Percentiles rank a stretch among this genome's conserved stretches.
phyloP scores from a whole-genome alignment of 441 rosid genomes.

The Codiaeum variegatum region DNA sequence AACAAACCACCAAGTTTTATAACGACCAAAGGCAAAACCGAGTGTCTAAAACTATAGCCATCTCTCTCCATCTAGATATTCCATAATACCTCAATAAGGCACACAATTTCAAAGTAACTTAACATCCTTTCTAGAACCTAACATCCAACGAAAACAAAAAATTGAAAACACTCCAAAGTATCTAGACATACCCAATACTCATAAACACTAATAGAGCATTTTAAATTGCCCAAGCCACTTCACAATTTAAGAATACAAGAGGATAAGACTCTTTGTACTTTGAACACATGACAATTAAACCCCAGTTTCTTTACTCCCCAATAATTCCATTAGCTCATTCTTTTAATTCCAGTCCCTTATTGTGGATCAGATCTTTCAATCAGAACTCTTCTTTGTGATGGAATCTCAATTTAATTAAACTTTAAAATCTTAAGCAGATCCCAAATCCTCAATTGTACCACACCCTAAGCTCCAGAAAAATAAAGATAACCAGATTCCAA shows the following conservation, averaged over 20 bases:
- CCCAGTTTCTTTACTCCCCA: neutral
- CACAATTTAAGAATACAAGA: neutral
- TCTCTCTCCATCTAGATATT: too few species aligned
- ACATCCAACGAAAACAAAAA: too few species aligned
- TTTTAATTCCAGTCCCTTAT: neutral
- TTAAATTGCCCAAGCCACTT: neutral
- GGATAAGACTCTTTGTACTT: neutral
- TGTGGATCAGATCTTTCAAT: neutral
- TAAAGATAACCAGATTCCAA: neutral
- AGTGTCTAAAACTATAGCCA: too few species aligned
- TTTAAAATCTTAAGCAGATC: neutral
- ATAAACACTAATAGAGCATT: neutral
- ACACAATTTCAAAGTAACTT: too few species aligned
- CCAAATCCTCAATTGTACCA: neutral
- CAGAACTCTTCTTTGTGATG: neutral
- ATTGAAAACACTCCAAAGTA: too few species aligned
- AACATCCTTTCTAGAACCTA: too few species aligned
- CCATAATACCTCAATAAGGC: too few species aligned
- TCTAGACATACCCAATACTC: too few species aligned
- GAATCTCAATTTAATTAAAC: neutral
- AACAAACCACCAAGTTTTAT: neutral
- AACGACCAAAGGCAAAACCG: too few species aligned
- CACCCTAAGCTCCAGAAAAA: neutral
- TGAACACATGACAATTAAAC: neutral
- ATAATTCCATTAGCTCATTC: neutral